Evolutionary conservation across 2,329 filamentous ascomycete genomes (phyloP), one percentile per base, ranked within the genome.

Genomic region (Fusarium sp.): DNA sequence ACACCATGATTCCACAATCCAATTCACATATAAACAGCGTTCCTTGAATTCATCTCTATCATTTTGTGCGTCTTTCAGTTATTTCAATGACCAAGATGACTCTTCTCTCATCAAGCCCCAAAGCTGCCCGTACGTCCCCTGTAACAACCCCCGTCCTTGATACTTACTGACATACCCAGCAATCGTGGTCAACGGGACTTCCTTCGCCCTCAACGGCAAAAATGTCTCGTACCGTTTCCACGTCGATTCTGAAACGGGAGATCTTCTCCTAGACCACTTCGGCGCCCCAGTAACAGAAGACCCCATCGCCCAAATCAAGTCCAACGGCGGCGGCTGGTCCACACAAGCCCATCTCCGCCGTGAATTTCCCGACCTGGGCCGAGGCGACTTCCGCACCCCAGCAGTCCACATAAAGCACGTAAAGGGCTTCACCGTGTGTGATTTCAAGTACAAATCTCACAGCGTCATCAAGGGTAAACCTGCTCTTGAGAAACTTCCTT

Each of bases 311-410:
- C 79, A 82, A 2, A 80, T 82, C 40, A 74, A 70, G 10, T 66
- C 60, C 6, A 74, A 75, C 16, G 70, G 73, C 9, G 69, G 83
- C 20, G 89, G 89, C 46, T 91, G 89, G 89, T 84, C 38, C 79
- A 83, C 32, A 74, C 82, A 51, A 77, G 84, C 84, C 13, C 87
- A 86, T 44, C 75, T 84, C 18, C 84, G 87, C 18, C 85, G 89
- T 29, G 89, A 91, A 74, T 90, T 90, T 57, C 89, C 89, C 3
- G 89, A 91, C 63, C 80, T 88, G 7, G 89, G 89, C 2, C 84
- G 88, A 10, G 88, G 88, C 18, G 89, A 91, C 73, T 88, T 90
- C 68, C 84, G 90, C 6, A 79, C 85, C 5, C 89, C 89, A 0
- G 89, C 89, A 0, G 82, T 91, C 15, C 85, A 87, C 40, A 88